Conservation (phyloP, 176 grass and related monocot species). For the Triticum monococcum region DNA sequence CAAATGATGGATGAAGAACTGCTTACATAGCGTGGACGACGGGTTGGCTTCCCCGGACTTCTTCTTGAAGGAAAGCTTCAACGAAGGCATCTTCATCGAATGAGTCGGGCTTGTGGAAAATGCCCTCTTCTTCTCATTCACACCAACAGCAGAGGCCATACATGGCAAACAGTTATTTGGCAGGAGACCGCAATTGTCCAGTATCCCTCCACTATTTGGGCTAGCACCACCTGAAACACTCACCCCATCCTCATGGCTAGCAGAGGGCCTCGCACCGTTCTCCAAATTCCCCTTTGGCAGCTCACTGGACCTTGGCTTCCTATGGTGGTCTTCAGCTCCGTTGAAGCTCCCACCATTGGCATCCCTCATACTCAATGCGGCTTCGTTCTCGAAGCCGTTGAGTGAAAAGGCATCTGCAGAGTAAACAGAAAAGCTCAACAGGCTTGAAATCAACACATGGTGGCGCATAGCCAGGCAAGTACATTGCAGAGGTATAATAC, state of each 20-base stretch:
- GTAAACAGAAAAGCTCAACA: background rate
- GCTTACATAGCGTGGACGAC: conserved; percentile 67
- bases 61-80: conserved; percentile 93
- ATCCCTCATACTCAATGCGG: conserved; percentile 41
- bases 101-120: conserved; percentile 67
- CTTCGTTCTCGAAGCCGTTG: conserved; percentile 67
- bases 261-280: conserved; percentile 43
- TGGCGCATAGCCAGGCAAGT: background rate
- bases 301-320: conserved; percentile 58
- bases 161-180: conserved; percentile 88
- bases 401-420: conserved; percentile 59
- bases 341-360: conserved; percentile 37
- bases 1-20: conserved; percentile 15
- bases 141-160: conserved; percentile 55
- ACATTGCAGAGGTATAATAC: background rate
- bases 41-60: conserved; percentile 77
- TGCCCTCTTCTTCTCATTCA: conserved; percentile 72
- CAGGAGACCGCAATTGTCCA: conserved; percentile 78
- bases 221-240: conserved; percentile 39
- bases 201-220: conserved; percentile 47
- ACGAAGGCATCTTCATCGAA: conserved; percentile 75
- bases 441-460: background rate
- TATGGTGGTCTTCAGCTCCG: conserved; percentile 43
- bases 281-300: conserved; percentile 44
- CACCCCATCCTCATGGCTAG: conserved; percentile 50